Conservation (phyloP, 352 stramenopile genomes). For the Hyaloperonospora brassicae region DNA sequence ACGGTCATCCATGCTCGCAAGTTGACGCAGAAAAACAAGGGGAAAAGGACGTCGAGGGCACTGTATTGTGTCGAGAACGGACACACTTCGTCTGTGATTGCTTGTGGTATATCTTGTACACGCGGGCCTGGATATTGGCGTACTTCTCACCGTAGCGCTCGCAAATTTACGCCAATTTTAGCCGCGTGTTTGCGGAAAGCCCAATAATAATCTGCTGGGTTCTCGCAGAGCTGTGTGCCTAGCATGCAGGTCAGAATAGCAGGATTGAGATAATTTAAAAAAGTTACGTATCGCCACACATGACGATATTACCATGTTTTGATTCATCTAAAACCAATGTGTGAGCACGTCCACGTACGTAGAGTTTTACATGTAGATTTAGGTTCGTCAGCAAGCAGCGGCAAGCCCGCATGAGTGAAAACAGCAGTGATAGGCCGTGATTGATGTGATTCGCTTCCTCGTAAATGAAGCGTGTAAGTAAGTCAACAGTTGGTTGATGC, state of each 20-base stretch:
- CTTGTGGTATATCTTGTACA: conserved; percentile 89
- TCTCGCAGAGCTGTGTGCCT: conserved; percentile 83
- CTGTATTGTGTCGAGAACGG: conserved; percentile 89
- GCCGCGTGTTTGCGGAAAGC: conserved; percentile 81
- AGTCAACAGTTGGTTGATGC: conserved; percentile 85
- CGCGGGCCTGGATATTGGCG: conserved; percentile 84
- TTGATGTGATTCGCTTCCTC: conserved; percentile 83
- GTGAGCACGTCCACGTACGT: conserved; percentile 36
- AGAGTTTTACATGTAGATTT: conserved; percentile 89
- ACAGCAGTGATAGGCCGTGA: conserved; percentile 65
- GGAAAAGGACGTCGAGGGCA: conserved; percentile 72
- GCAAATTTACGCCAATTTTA: conserved; percentile 79
- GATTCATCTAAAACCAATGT: background rate
- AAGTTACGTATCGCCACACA: background rate
- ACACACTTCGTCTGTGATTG: conserved; percentile 64
- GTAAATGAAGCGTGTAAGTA: conserved; percentile 86
- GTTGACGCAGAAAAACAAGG: background rate
- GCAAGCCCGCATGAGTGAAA: conserved; percentile 84
- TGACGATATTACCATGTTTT: conserved; percentile 2
- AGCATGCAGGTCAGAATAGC: conserved; percentile 90
- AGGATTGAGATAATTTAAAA: conserved; percentile 91
- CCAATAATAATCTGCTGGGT: conserved; percentile 86
- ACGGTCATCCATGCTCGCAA: background rate
- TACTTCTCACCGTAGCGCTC: conserved; percentile 87
- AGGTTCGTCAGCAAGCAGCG: conserved; percentile 87